A percentile compares a stretch with the other conserved stretches of the same genome.
These are phyloP conservation scores for Candida hispaniensis DNA, from an alignment of 805 yeast species.

Conservation along the genomic window DNA sequence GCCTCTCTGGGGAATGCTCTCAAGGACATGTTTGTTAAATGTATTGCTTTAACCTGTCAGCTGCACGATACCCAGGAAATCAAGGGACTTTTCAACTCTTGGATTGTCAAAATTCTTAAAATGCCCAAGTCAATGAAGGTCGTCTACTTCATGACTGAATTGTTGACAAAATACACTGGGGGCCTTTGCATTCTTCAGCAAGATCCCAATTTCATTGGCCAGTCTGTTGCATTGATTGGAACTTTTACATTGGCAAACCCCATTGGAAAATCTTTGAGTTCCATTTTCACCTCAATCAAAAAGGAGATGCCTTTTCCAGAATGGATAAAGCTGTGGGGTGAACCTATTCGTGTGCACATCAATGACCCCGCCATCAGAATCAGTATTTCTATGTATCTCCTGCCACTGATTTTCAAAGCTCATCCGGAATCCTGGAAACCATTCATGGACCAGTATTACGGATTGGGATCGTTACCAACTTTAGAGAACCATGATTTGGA, in stretches of 20 bases:
- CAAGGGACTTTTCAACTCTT: slow-evolving; percentile 24
- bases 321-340: slow-evolving; percentile 49
- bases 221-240: slow-evolving; percentile 41
- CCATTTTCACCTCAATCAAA: slow-evolving; percentile 18
- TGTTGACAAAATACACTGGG: slow-evolving; percentile 40
- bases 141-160: slow-evolving; percentile 49
- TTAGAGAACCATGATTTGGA: slow-evolving; percentile 27
- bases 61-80: slow-evolving; percentile 20
- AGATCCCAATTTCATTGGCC: slow-evolving; percentile 38
- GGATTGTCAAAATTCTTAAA: slow-evolving; percentile 39
- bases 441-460: too few relatives aligned
- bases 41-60: slow-evolving; percentile 34
- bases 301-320: slow-evolving; percentile 16
- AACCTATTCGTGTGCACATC: slow-evolving; percentile 32
- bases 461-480: slow-evolving; percentile 1
- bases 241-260: slow-evolving; percentile 57
- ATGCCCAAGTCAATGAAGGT: slow-evolving; percentile 47
- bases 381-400: slow-evolving; percentile 46
- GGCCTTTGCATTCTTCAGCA: slow-evolving; percentile 33
- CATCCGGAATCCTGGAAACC: slow-evolving; percentile 36
- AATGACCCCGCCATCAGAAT: slow-evolving; percentile 28
- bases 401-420: slow-evolving; percentile 52
- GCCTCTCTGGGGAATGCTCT: slow-evolving; percentile 63
- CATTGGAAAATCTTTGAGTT: slow-evolving; percentile 24
- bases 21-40: slow-evolving; percentile 46